Evolutionary conservation across 768 basidiomycete genomes (phyloP).

Genomic region (Neoboletus magnificus): DNA sequence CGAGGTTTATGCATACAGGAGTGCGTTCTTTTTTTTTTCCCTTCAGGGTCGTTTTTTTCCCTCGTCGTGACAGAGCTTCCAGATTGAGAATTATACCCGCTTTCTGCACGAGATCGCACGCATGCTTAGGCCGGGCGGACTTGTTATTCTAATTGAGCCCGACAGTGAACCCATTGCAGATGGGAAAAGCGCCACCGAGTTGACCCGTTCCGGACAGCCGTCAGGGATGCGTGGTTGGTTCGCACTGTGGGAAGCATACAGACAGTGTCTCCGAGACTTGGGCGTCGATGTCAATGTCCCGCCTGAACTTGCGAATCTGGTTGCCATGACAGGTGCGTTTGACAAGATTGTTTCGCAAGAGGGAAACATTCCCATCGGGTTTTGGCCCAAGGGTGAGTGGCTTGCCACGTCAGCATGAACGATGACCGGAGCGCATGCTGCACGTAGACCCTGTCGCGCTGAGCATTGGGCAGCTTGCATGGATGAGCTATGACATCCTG

Average conservation of each 20-base stretch:
- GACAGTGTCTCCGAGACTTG: slow-evolving; percentile 48
- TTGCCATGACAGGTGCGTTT: slow-evolving; percentile 49
- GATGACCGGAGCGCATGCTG: slow-evolving; percentile 9
- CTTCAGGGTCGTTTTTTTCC: neutral
- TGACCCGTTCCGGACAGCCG: slow-evolving; percentile 30
- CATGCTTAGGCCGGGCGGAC: slow-evolving; percentile 66
- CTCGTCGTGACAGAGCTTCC: slow-evolving; percentile 11
- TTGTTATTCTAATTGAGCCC: slow-evolving; percentile 64
- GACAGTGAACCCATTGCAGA: slow-evolving; percentile 52
- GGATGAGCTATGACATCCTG: slow-evolving; percentile 69
- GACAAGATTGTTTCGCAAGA: slow-evolving; percentile 53
- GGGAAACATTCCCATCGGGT: slow-evolving; percentile 65
- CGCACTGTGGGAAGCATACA: slow-evolving; percentile 60
- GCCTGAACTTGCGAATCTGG: slow-evolving; percentile 47
- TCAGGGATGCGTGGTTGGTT: slow-evolving; percentile 57
- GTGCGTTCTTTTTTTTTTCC: slow-evolving; percentile 24
- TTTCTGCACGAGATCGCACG: slow-evolving; percentile 61
- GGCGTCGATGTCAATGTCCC: slow-evolving; percentile 59
- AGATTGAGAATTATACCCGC: slow-evolving; percentile 63
- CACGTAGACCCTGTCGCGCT: slow-evolving; percentile 51
- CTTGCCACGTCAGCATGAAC: slow-evolving; percentile 4
- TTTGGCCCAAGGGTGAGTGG: slow-evolving; percentile 58
- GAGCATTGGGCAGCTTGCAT: slow-evolving; percentile 66
- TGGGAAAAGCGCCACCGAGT: slow-evolving; percentile 38
- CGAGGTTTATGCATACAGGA: slow-evolving; percentile 64